Evolutionary conservation across 1,284 basidiomycete species (phyloP), one percentile per base, ranked within the genome.

Genomic region (Puccinia novopanici): DNA sequence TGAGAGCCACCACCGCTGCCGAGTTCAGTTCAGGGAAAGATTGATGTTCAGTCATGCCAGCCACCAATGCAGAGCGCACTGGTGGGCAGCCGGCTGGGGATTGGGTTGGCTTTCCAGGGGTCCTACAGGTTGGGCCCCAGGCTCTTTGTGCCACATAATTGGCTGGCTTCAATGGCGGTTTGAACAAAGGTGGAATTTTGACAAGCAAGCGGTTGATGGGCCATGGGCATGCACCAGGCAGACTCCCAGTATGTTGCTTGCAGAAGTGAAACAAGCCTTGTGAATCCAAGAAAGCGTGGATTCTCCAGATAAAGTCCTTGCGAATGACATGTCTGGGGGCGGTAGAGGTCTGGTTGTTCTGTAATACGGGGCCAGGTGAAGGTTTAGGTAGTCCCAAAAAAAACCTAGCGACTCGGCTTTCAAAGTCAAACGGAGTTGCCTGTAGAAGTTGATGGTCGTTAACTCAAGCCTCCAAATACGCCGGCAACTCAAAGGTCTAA

Each of bases 41-140:
- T n/a, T n/a, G n/a, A n/a, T n/a, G n/a, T n/a, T n/a, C n/a, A n/a
- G n/a, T n/a, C n/a, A n/a, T n/a, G n/a, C n/a, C n/a, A n/a, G n/a
- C n/a, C n/a, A n/a, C n/a, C n/a, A n/a, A n/a, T n/a, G n/a, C n/a
- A n/a, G n/a, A n/a, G n/a, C n/a, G n/a, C n/a, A n/a, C n/a, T n/a
- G n/a, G n/a, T n/a, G n/a, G n/a, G n/a, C n/a, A n/a, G n/a, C n/a
- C n/a, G n/a, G n/a, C n/a, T n/a, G n/a, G n/a, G n/a, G n/a, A n/a
- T n/a, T n/a, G n/a, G n/a, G n/a, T n/a, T n/a, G n/a, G n/a, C 22
- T 55, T 72, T 57, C 70, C 70, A 19, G 70, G 52, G 17, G 30
- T 54, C 34, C 30, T 5, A 4, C 19, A 22, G 50, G 50, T 12
- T n/a, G n/a, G n/a, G n/a, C n/a, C n/a, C n/a, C n/a, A 24, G 4